Conservation (phyloP, 495 filamentous ascomycete genomes). For the Penicillium soppii region DNA sequence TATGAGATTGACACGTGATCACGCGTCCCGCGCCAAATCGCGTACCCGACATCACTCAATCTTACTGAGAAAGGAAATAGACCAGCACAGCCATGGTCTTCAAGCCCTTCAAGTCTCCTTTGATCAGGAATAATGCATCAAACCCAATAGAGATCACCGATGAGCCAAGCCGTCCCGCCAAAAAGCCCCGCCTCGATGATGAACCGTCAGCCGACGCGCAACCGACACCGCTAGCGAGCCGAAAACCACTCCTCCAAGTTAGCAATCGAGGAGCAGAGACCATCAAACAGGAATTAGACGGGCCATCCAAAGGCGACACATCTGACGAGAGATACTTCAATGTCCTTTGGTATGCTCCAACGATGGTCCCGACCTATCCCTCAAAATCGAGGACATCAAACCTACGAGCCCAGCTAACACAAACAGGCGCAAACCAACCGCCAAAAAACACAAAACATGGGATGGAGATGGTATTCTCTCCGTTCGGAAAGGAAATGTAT, state of each 20-base stretch:
- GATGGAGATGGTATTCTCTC: conserved; percentile 77
- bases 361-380: neutral
- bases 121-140: conserved; percentile 34
- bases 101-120: conserved; percentile 47
- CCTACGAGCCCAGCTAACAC: neutral
- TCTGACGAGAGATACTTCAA: conserved; percentile 57
- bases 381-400: neutral
- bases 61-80: neutral
- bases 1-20: conserved; percentile 14
- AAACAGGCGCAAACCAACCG: conserved; percentile 68
- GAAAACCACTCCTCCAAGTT: conserved; percentile 35
- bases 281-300: conserved; percentile 1
- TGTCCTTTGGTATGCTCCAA: conserved; percentile 59
- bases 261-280: conserved; percentile 23
- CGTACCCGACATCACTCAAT: conserved; percentile 4
- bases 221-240: conserved; percentile 8
- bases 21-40: conserved; percentile 17
- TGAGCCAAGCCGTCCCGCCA: conserved; percentile 21
- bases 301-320: conserved; percentile 14
- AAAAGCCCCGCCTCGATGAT: conserved; percentile 29
- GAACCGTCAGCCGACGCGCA: conserved; percentile 10
- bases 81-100: conserved; percentile 39
- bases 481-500: conserved; percentile 56
- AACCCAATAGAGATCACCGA: conserved; percentile 1
- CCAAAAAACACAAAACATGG: conserved; percentile 85